A percentile compares a stretch with the other conserved stretches of the same genome.
phyloP scores from a whole-genome alignment of 306 rosid species.

The Lathyrus oleraceus region DNA sequence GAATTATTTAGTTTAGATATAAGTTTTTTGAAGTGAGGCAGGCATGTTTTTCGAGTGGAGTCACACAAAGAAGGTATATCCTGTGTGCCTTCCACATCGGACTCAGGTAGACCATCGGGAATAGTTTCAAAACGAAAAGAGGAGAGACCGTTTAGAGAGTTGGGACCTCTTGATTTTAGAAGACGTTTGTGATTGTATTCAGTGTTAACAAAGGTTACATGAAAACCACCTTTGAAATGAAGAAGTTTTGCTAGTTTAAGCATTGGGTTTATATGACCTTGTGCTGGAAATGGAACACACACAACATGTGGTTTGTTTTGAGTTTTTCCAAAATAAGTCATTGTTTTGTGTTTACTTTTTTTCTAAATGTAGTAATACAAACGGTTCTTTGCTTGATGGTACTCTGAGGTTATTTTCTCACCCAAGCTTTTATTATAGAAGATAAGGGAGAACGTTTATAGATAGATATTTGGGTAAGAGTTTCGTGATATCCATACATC shows the following conservation, averaged over 20 bases:
- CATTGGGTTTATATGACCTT: conserved; percentile 56
- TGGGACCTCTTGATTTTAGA: conserved; percentile 41
- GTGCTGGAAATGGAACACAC: conserved; percentile 50
- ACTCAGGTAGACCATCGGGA: conserved; percentile 61
- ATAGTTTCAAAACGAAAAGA: conserved; percentile 45
- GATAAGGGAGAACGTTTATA: too few relatives aligned
- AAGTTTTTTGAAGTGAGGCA: conserved; percentile 47
- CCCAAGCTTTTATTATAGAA: too few relatives aligned
- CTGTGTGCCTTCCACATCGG: conserved; percentile 51
- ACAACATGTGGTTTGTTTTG: conserved; percentile 39
- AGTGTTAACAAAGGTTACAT: conserved; percentile 44
- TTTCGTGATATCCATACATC: too few relatives aligned
- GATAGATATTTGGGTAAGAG: too few relatives aligned
- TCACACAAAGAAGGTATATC: conserved; percentile 41
- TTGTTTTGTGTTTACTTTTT: neutral
- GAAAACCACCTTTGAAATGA: conserved; percentile 45
- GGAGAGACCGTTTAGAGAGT: conserved; percentile 32
- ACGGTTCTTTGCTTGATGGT: too few relatives aligned
- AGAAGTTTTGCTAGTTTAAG: conserved; percentile 45
- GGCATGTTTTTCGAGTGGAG: conserved; percentile 39
- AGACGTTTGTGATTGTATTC: conserved; percentile 47
- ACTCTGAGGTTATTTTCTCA: too few relatives aligned
- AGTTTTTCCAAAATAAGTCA: neutral
- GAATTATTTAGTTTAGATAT: conserved; percentile 38
- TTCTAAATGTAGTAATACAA: too few relatives aligned